These are phyloP conservation scores for Aureobasidium sp. DNA, from an alignment of 2,329 filamentous ascomycete species.

Conservation along the genomic window DNA sequence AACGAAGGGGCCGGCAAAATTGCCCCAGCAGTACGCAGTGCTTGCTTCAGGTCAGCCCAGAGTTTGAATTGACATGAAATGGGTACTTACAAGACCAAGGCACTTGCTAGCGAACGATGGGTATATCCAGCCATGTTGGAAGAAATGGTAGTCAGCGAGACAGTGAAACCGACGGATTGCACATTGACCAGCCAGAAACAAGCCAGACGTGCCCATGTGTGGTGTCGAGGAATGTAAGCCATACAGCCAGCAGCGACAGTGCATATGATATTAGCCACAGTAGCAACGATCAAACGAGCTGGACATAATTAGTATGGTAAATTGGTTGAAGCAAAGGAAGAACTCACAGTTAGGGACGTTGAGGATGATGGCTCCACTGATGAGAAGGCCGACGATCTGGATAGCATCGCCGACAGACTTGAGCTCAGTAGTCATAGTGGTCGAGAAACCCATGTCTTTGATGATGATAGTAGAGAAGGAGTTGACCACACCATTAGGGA, in stretches of 20 bases:
- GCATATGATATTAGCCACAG: not conserved
- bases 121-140: not conserved
- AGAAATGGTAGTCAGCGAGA: not conserved
- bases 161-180: not conserved
- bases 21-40: not conserved
- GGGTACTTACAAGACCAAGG: not conserved
- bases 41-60: not conserved
- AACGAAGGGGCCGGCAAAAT: not conserved
- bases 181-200: not conserved
- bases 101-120: not conserved
- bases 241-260: not conserved
- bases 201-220: not conserved
- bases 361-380: not conserved
- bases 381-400: not conserved
- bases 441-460: not conserved
- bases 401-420: not conserved
- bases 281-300: not conserved
- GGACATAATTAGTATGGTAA: not conserved
- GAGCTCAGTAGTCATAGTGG: not conserved
- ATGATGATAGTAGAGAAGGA: not conserved
- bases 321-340: not conserved
- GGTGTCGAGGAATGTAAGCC: not conserved
- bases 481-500: not conserved
- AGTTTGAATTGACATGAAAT: not conserved
- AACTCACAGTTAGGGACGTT: not conserved